A percentile compares a stretch with the other conserved stretches of the same genome.
phyloP scores from a whole-genome alignment of 108 stramenopile species.

The Cyclotella atomus region DNA sequence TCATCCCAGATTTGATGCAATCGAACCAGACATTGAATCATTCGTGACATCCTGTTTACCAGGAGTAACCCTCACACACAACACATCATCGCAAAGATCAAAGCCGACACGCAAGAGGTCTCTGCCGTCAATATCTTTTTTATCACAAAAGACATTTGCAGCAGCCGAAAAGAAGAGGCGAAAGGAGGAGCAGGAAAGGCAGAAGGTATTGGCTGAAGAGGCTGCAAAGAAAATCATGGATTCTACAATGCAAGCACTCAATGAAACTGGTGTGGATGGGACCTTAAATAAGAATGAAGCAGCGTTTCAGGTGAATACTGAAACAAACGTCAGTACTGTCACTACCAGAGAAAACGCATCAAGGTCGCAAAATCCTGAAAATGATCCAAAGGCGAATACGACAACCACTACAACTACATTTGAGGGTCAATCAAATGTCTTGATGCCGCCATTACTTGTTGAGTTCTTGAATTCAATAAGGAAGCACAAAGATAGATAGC shows the following conservation, averaged over 20 bases:
- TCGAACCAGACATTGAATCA: slow-evolving; percentile 34
- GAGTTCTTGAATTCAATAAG: slow-evolving; percentile 21
- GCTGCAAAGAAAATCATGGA: slow-evolving; percentile 26
- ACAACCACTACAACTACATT: slow-evolving; percentile 1
- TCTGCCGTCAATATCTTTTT: slow-evolving; percentile 29
- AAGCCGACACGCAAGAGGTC: slow-evolving; percentile 21
- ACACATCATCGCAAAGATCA: neutral
- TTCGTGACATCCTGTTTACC: slow-evolving; percentile 38
- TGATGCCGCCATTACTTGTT: slow-evolving; percentile 39
- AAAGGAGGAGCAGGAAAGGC: slow-evolving; percentile 18
- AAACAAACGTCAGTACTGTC: neutral
- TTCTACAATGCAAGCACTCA: slow-evolving; percentile 11
- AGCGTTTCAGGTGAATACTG: neutral
- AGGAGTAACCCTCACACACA: slow-evolving; percentile 13
- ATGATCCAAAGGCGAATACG: neutral
- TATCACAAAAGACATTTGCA: slow-evolving; percentile 23
- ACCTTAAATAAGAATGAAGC: neutral
- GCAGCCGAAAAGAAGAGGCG: slow-evolving; percentile 40
- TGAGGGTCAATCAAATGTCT: slow-evolving; percentile 28
- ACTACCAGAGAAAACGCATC: neutral
- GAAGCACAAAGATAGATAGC: slow-evolving; percentile 10
- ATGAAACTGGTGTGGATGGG: neutral
- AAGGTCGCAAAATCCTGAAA: neutral
- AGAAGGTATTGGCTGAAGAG: slow-evolving; percentile 26
- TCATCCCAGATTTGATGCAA: neutral